A percentile compares a stretch with the other conserved stretches of the same genome.
Evolutionary conservation across 140 eudicot genomes (phyloP).

Genomic region (Oenanthe javanica): DNA sequence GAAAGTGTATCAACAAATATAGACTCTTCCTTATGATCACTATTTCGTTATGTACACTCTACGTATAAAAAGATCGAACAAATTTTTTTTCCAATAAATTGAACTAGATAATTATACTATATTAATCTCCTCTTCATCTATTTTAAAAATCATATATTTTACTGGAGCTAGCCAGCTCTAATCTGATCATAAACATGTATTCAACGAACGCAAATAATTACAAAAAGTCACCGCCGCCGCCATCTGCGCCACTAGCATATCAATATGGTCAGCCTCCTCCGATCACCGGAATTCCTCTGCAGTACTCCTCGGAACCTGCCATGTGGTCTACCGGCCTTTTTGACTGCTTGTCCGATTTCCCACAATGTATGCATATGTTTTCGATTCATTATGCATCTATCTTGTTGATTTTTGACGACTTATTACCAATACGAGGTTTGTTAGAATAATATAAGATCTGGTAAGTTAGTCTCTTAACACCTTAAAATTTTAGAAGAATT

Average conservation of each 20-base stretch:
- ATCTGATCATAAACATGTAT: slow-evolving; percentile 1
- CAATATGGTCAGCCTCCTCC: neutral
- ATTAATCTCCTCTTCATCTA: neutral
- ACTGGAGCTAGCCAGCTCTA: neutral
- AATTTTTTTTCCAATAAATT: neutral
- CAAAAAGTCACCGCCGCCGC: slow-evolving; percentile 15
- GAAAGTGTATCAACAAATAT: neutral
- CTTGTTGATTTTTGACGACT: neutral
- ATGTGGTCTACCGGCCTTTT: slow-evolving; percentile 62
- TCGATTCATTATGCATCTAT: neutral
- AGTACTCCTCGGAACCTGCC: slow-evolving; percentile 8
- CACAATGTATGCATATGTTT: slow-evolving; percentile 29
- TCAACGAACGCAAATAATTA: slow-evolving; percentile 5
- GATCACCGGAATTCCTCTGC: slow-evolving; percentile 19
- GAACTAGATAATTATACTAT: neutral
- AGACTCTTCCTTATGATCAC: neutral
- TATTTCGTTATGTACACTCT: neutral
- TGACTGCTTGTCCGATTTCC: slow-evolving; percentile 37
- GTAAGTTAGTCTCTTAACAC: no score
- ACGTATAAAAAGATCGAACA: neutral
- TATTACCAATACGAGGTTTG: neutral
- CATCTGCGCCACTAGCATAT: slow-evolving; percentile 10
- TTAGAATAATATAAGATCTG: no score
- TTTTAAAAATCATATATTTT: neutral
- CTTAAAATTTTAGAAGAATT: no score